Conservation (phyloP, 805 yeast species). For the Tetrapisispora nanseiensis region DNA sequence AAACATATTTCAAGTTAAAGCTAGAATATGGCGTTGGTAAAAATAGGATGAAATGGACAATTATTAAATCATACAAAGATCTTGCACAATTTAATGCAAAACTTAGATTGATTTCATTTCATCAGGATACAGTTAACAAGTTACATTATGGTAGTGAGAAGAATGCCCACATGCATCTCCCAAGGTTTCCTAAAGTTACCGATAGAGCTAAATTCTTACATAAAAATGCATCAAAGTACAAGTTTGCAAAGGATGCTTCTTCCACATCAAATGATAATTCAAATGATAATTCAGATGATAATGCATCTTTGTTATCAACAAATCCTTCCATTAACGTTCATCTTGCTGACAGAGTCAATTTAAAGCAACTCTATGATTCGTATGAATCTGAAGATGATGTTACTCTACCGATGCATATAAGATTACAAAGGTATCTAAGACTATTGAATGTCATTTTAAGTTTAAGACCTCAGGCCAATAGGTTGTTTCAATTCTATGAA, state of each 20-base stretch:
- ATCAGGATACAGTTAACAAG: conserved; percentile 29
- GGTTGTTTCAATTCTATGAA: conserved; percentile 79
- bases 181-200: conserved; percentile 23
- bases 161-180: conserved; percentile 18
- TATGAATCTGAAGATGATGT: conserved; percentile 21
- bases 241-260: neutral
- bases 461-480: conserved; percentile 71
- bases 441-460: conserved; percentile 49
- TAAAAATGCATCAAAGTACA: neutral
- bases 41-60: conserved; percentile 68
- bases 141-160: conserved; percentile 21
- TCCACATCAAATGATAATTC: neutral
- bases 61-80: conserved; percentile 63
- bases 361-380: conserved; percentile 25
- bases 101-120: conserved; percentile 46
- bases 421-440: conserved; percentile 59
- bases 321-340: conserved; percentile 12
- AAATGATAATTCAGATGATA: neutral
- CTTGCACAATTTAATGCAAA: conserved; percentile 61
- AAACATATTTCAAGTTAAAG: conserved; percentile 43
- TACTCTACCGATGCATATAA: conserved; percentile 21
- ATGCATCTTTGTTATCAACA: conserved; percentile 3
- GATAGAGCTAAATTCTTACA: conserved; percentile 7
- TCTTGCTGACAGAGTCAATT: conserved; percentile 13
- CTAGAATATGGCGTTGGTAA: conserved; percentile 87